These are phyloP conservation scores for Lachnellula occidentalis DNA, from an alignment of 2,329 filamentous ascomycete genomes.

Conservation along the genomic window DNA sequence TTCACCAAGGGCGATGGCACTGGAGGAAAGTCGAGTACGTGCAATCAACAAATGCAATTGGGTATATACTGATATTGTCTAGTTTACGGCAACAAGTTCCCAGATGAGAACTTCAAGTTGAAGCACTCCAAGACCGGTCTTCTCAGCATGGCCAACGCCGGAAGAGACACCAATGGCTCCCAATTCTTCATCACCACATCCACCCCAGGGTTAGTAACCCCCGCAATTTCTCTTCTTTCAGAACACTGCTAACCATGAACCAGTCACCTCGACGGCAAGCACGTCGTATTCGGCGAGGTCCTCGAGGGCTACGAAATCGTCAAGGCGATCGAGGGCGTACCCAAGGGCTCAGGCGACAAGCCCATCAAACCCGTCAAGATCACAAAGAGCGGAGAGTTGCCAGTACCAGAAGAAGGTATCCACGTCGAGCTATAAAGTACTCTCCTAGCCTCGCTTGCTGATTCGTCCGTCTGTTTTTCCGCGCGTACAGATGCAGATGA, in stretches of 20 bases:
- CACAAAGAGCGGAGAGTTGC: conserved; percentile 75
- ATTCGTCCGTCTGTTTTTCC: conserved; percentile 24
- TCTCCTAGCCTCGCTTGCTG: conserved; percentile 25
- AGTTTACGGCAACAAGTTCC: conserved; percentile 80
- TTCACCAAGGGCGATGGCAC: conserved; percentile 80
- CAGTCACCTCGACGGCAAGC: conserved; percentile 76
- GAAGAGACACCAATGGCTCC: conserved; percentile 80
- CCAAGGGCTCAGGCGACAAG: conserved; percentile 63
- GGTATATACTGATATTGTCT: conserved; percentile 15
- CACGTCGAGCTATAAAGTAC: conserved; percentile 73
- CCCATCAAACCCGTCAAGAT: conserved; percentile 68
- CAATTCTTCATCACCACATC: conserved; percentile 91
- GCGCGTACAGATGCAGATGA: conserved; percentile 26
- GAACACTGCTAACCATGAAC: conserved; percentile 14
- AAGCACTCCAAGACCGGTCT: conserved; percentile 84
- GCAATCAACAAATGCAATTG: neutral
- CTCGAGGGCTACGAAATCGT: conserved; percentile 80
- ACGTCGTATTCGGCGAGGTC: conserved; percentile 87
- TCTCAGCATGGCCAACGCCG: conserved; percentile 80
- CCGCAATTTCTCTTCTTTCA: neutral
- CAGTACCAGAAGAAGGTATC: conserved; percentile 86
- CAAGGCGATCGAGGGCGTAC: conserved; percentile 68
- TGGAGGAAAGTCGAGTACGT: conserved; percentile 76
- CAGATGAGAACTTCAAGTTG: conserved; percentile 92
- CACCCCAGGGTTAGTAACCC: conserved; percentile 59